A percentile compares a stretch with the other conserved stretches of the same genome.
phyloP scores from a whole-genome alignment of 495 filamentous ascomycete genomes.

The Ascodesmis nigricans region DNA sequence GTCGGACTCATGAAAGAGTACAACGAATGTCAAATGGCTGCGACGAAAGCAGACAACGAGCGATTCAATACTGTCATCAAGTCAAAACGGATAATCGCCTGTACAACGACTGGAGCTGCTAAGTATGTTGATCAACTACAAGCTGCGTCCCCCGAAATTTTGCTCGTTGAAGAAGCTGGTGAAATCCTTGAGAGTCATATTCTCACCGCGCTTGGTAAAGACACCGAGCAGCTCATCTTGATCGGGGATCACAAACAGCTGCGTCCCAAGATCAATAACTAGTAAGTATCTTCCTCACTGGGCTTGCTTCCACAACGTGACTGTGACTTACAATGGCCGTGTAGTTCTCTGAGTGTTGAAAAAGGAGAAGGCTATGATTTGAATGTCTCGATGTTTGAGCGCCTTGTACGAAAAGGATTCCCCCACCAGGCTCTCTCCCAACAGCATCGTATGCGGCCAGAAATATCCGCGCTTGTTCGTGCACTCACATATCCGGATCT shows the following conservation, averaged over 20 bases:
- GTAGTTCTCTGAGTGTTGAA: slow-evolving; percentile 41
- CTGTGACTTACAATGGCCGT: too few relatives aligned
- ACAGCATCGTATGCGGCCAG: slow-evolving; percentile 8
- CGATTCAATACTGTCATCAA: slow-evolving; percentile 28
- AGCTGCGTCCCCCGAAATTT: slow-evolving; percentile 29
- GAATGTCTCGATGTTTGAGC: slow-evolving; percentile 49
- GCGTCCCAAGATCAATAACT: slow-evolving; percentile 46
- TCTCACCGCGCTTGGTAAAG: slow-evolving; percentile 43
- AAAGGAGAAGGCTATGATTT: slow-evolving; percentile 48
- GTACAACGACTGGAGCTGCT: slow-evolving; percentile 55
- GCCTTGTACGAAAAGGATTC: slow-evolving; percentile 35
- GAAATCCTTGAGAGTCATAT: slow-evolving; percentile 55
- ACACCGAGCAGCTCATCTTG: slow-evolving; percentile 46
- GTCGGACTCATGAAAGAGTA: slow-evolving; percentile 23
- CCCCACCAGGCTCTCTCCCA: slow-evolving; percentile 28
- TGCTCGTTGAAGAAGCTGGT: slow-evolving; percentile 57
- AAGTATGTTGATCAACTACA: slow-evolving; percentile 35
- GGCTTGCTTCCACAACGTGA: too few relatives aligned
- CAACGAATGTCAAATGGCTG: slow-evolving; percentile 25
- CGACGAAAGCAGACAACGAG: slow-evolving; percentile 27
- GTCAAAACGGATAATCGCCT: slow-evolving; percentile 43
- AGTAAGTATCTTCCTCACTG: too few relatives aligned
- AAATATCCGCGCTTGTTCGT: slow-evolving; percentile 32
- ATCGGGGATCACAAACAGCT: slow-evolving; percentile 64
- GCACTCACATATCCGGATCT: slow-evolving; percentile 42